These are phyloP conservation scores for Starmerella bacillaris DNA, from an alignment of 805 yeast species.

Conservation along the genomic window DNA sequence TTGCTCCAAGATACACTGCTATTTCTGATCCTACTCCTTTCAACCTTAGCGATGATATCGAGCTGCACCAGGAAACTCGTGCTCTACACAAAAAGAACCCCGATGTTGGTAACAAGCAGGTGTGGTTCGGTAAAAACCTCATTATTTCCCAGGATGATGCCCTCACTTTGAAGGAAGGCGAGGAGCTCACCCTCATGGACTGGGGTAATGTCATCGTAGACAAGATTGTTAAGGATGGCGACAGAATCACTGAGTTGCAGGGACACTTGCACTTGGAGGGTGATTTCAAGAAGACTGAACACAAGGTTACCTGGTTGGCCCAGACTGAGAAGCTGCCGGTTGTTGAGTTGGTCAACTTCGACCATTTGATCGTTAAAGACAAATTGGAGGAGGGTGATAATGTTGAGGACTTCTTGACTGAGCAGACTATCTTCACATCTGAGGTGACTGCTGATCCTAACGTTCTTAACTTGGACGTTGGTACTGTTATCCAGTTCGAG, in stretches of 20 bases:
- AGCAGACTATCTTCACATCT: slow-evolving; percentile 67
- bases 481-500: slow-evolving; percentile 84
- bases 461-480: slow-evolving; percentile 56
- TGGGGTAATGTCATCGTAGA: slow-evolving; percentile 90
- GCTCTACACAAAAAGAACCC: slow-evolving; percentile 94
- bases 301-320: slow-evolving; percentile 90
- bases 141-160: slow-evolving; percentile 79
- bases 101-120: slow-evolving; percentile 69
- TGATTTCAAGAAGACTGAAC: slow-evolving; percentile 90
- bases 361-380: slow-evolving; percentile 86
- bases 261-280: slow-evolving; percentile 82
- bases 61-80: slow-evolving; percentile 47
- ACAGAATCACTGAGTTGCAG: slow-evolving; percentile 40
- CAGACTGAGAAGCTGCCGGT: slow-evolving; percentile 52
- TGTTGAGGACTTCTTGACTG: slow-evolving; percentile 81
- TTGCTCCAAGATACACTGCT: slow-evolving; percentile 91
- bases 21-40: slow-evolving; percentile 51
- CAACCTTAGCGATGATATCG: slow-evolving; percentile 48
- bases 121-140: slow-evolving; percentile 43
- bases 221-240: slow-evolving; percentile 46
- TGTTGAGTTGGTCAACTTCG: slow-evolving; percentile 76
- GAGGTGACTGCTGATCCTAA: slow-evolving; percentile 66
- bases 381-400: slow-evolving; percentile 86
- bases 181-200: slow-evolving; percentile 95
- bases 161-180: slow-evolving; percentile 54